Conservation (phyloP, 2,329 filamentous ascomycete genomes). For the Myriosclerotinia scirpicola region DNA sequence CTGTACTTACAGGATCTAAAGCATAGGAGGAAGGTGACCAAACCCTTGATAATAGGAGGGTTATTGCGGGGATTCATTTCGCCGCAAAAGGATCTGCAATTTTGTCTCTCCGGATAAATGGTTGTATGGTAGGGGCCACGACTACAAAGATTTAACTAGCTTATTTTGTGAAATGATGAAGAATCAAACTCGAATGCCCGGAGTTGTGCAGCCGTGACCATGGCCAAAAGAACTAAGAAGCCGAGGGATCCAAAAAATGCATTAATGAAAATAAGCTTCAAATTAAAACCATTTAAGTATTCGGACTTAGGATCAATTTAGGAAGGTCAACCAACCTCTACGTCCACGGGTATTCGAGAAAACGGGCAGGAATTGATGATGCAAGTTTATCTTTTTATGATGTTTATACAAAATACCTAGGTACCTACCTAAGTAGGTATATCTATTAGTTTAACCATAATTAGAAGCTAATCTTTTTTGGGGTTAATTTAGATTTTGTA, state of each 20-base stretch:
- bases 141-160: conserved; percentile 1
- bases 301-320: background rate
- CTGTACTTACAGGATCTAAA: conserved; percentile 3
- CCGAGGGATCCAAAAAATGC: background rate
- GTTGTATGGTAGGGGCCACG: background rate
- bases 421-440: no score
- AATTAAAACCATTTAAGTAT: background rate
- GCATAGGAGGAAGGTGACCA: conserved; percentile 1
- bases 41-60: background rate
- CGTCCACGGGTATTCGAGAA: no score
- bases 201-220: background rate
- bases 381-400: no score
- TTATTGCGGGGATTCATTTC: conserved; percentile 1
- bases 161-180: background rate
- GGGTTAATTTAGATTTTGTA: no score
- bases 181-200: conserved; percentile 2
- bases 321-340: conserved; percentile 1
- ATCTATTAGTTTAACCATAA: no score
- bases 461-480: no score
- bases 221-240: background rate
- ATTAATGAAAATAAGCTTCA: conserved; percentile 14
- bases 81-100: background rate
- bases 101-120: background rate
- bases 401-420: no score
- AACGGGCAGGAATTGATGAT: no score